Evolutionary conservation across 371 early-diverging fungal species (phyloP).

Genomic region (Lichtheimia corymbifera): DNA sequence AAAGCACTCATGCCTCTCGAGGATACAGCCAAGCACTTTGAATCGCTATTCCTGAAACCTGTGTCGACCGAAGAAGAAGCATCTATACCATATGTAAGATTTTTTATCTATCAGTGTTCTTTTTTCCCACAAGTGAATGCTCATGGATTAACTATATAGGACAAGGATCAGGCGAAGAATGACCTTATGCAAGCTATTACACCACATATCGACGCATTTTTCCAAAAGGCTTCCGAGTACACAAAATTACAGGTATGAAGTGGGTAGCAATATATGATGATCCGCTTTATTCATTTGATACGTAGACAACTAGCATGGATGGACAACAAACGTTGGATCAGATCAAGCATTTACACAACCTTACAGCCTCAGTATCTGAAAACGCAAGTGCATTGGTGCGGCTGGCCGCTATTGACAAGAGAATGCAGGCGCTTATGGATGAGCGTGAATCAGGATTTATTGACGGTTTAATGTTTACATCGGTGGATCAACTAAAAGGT

Average conservation of each 20-base stretch:
- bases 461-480: slow-evolving; percentile 17
- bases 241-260: slow-evolving; percentile 23
- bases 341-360: slow-evolving; percentile 15
- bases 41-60: slow-evolving; percentile 18
- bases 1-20: slow-evolving; percentile 28
- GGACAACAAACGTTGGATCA: slow-evolving; percentile 16
- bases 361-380: slow-evolving; percentile 11
- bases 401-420: slow-evolving; percentile 17
- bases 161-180: slow-evolving; percentile 23
- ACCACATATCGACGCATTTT: slow-evolving; percentile 23
- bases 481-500: slow-evolving; percentile 26
- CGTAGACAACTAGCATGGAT: background rate
- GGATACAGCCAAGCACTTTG: slow-evolving; percentile 26
- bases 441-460: slow-evolving; percentile 34
- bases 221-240: slow-evolving; percentile 13
- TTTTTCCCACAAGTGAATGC: background rate
- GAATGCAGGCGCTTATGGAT: slow-evolving; percentile 19
- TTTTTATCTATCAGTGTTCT: no score
- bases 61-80: slow-evolving; percentile 6
- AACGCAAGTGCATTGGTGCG: slow-evolving; percentile 18
- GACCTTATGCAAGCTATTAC: slow-evolving; percentile 22
- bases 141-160: slow-evolving; percentile 9
- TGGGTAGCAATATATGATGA: no score
- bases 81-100: background rate
- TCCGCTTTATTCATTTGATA: no score